These are phyloP conservation scores for Blastomyces emzantsi DNA, from an alignment of 2,329 filamentous ascomycete species.

Conservation along the genomic window DNA sequence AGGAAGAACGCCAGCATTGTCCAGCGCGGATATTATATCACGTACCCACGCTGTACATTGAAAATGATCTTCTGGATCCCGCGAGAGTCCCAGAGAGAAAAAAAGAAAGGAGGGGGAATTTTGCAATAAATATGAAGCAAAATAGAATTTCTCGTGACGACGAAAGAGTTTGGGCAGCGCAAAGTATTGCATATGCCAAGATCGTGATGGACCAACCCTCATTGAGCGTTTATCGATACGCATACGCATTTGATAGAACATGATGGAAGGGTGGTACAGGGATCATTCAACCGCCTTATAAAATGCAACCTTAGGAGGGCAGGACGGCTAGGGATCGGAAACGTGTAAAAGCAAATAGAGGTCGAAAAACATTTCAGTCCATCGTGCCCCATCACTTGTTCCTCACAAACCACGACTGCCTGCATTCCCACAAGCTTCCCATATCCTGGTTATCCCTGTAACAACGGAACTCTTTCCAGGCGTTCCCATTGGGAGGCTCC, in stretches of 20 bases:
- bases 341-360: background rate
- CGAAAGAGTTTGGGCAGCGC: background rate
- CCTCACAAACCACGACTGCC: conserved; percentile 33
- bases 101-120: background rate
- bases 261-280: background rate
- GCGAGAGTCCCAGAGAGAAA: background rate
- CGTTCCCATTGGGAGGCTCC: conserved; percentile 28
- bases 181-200: background rate
- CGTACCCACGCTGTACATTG: background rate
- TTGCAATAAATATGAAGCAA: background rate
- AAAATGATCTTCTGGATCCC: background rate
- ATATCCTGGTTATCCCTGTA: conserved; percentile 40
- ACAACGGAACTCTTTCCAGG: conserved; percentile 38
- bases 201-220: background rate
- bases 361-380: background rate
- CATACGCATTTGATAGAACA: background rate
- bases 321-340: background rate
- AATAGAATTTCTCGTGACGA: background rate
- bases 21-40: background rate
- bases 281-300: background rate
- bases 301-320: background rate
- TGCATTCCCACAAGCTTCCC: conserved; percentile 37
- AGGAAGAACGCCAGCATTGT: background rate
- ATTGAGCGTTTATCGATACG: no score
- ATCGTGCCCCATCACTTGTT: conserved; percentile 11